Evolutionary conservation across 805 yeast species (phyloP).

Genomic region (Kodamaea kakaduensis): DNA sequence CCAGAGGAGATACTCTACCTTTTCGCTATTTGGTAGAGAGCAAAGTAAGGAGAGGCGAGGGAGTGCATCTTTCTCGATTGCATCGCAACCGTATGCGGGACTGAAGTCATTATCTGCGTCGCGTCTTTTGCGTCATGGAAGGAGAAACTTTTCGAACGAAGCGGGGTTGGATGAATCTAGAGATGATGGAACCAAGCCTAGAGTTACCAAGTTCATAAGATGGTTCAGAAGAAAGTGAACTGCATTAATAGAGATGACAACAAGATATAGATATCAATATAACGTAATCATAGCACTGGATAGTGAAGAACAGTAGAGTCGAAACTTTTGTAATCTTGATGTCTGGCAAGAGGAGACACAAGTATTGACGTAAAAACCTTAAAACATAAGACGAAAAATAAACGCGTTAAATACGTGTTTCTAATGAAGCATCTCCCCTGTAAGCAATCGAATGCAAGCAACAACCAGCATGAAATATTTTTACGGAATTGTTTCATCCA

Average conservation of each 20-base stretch:
- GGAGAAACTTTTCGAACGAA: neutral
- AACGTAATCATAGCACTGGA: too few relatives aligned
- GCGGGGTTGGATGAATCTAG: too few relatives aligned
- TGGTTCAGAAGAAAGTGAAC: conserved; percentile 23
- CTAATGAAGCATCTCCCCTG: too few relatives aligned
- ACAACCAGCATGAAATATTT: neutral
- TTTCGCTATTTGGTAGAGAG: conserved; percentile 5
- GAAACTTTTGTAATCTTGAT: too few relatives aligned
- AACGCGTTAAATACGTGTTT: too few relatives aligned
- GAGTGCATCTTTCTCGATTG: conserved; percentile 10
- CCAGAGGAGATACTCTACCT: conserved; percentile 4
- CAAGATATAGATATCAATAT: too few relatives aligned
- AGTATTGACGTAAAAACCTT: too few relatives aligned
- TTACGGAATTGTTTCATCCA: neutral
- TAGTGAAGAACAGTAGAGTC: too few relatives aligned
- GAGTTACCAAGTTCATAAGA: conserved; percentile 17
- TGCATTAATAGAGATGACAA: neutral
- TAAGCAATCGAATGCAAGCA: too few relatives aligned
- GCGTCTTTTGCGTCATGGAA: conserved; percentile 1
- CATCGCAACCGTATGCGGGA: conserved; percentile 9
- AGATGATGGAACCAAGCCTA: conserved; percentile 13
- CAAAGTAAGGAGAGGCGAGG: conserved; percentile 8
- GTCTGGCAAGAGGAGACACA: too few relatives aligned
- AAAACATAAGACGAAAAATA: too few relatives aligned
- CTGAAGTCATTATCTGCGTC: conserved; percentile 3